Percentiles rank a stretch among this genome's conserved stretches.
phyloP scores from a whole-genome alignment of 2,329 filamentous ascomycete genomes.

The Apiospora malaysiana region DNA sequence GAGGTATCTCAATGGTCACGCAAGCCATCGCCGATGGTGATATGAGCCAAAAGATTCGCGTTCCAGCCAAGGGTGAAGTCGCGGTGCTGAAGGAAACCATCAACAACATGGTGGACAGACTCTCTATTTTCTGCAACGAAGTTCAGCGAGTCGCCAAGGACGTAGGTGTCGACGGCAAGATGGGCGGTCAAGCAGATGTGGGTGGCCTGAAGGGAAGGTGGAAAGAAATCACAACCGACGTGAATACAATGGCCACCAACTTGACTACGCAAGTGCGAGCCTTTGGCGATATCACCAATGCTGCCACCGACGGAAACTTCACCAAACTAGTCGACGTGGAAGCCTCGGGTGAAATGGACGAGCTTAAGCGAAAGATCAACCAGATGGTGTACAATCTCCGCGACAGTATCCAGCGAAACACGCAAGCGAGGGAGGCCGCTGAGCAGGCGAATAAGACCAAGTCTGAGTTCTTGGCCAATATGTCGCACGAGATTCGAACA shows the following conservation, averaged over 20 bases:
- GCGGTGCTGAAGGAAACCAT: constrained; percentile 93
- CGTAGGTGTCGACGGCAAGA: constrained; percentile 96
- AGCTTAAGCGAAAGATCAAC: constrained; percentile 98
- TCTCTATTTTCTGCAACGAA: constrained; percentile 95
- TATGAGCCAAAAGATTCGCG: constrained; percentile 94
- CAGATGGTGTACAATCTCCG: constrained; percentile 97
- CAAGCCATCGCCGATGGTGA: constrained; percentile 95
- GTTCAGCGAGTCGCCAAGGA: constrained; percentile 95
- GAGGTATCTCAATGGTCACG: constrained; percentile 91
- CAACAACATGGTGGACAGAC: constrained; percentile 96
- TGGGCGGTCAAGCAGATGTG: constrained; percentile 96
- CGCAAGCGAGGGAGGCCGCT: constrained; percentile 91
- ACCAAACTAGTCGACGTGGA: constrained; percentile 96
- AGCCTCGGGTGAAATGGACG: constrained; percentile 98
- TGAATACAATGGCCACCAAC: constrained; percentile 87
- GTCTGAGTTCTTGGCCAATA: constrained; percentile 97
- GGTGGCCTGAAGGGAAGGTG: constrained; percentile 91
- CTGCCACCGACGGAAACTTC: constrained; percentile 95
- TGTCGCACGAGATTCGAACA: constrained; percentile 98
- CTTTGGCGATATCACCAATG: constrained; percentile 98
- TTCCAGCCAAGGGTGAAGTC: constrained; percentile 94
- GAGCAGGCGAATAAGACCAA: constrained; percentile 98
- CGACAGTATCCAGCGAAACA: constrained; percentile 96
- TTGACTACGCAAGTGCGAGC: constrained; percentile 94
- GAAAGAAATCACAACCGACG: constrained; percentile 98